Conservation (phyloP, 2,329 filamentous ascomycete species). For the Ceratocystiopsis brevicomis region DNA sequence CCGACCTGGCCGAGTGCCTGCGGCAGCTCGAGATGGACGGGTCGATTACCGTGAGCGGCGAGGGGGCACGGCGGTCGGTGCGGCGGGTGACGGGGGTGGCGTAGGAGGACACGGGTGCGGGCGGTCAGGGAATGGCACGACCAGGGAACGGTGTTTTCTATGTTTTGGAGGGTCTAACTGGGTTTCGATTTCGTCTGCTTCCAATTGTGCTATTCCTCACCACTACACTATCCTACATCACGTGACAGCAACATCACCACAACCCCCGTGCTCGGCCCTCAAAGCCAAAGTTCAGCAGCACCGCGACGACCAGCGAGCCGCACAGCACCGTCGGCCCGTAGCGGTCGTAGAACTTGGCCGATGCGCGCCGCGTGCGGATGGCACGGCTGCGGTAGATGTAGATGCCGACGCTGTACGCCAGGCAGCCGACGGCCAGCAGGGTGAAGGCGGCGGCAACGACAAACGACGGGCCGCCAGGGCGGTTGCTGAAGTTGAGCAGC, state of each 20-base stretch:
- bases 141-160: no score
- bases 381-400: conserved; percentile 79
- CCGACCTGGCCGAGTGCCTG: conserved; percentile 71
- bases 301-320: conserved; percentile 49
- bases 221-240: not conserved
- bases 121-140: no score
- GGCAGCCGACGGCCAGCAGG: conserved; percentile 52
- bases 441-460: conserved; percentile 63
- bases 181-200: no score
- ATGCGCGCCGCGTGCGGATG: conserved; percentile 59
- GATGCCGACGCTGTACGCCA: conserved; percentile 68
- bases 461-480: conserved; percentile 39
- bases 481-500: conserved; percentile 59
- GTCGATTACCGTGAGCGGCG: conserved; percentile 58
- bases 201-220: no score
- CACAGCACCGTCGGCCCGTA: conserved; percentile 70
- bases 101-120: not conserved
- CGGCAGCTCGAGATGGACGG: conserved; percentile 71
- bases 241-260: no score
- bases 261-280: conserved; percentile 43
- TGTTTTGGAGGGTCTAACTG: no score
- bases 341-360: conserved; percentile 77
- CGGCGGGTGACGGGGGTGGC: conserved; percentile 47
- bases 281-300: conserved; percentile 63
- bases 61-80: conserved; percentile 66